Conservation (phyloP, 352 stramenopile species). For the Phytophthora boehmeriae region DNA sequence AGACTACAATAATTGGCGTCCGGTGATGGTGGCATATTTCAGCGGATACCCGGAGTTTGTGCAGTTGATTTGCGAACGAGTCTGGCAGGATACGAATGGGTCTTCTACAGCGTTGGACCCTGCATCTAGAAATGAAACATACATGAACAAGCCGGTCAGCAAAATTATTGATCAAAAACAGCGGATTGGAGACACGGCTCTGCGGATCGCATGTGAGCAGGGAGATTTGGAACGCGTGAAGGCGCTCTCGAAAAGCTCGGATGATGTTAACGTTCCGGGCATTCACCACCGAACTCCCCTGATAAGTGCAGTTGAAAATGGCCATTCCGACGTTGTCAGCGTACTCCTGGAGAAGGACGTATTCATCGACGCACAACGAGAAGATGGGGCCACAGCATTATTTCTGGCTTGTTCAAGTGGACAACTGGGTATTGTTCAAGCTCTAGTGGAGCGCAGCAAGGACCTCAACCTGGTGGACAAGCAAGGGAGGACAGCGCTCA, state of each 20-base stretch:
- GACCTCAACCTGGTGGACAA: no score
- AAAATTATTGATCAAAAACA: not conserved
- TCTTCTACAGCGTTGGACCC: no score
- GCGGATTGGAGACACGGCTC: not conserved
- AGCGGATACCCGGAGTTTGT: constrained; percentile 8
- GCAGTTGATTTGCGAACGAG: constrained; percentile 1
- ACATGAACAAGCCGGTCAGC: no score
- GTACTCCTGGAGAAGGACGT: no score
- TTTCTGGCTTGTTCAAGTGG: no score
- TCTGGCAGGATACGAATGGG: no score
- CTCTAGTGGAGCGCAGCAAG: no score
- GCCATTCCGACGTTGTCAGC: not conserved
- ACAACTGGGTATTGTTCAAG: no score
- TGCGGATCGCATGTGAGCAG: constrained; percentile 1
- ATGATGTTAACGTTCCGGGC: not conserved
- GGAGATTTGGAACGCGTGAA: not conserved
- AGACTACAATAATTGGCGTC: constrained; percentile 1
- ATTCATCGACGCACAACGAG: no score
- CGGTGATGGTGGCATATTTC: constrained; percentile 9
- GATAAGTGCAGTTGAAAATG: constrained; percentile 4
- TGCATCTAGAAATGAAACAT: no score
- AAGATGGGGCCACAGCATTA: no score
- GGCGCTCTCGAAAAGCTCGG: not conserved
- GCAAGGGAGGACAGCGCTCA: no score
- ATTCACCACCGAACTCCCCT: constrained; percentile 1